Conservation (phyloP, 2,329 filamentous ascomycete species). For the Ophiosphaerella narmari region DNA sequence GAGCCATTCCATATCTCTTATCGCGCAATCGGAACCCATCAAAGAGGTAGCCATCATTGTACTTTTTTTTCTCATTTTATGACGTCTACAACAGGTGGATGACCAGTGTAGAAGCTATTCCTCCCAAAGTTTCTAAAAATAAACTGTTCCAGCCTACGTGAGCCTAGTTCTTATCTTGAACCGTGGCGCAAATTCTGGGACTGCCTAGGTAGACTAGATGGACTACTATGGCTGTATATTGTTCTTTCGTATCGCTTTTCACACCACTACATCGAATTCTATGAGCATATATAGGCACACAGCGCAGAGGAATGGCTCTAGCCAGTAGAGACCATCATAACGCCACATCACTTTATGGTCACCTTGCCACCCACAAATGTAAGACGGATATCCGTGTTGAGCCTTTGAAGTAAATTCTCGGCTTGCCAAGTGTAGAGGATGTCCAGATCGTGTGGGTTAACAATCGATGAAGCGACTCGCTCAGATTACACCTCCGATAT, state of each 20-base stretch:
- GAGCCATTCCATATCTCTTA: too few species aligned
- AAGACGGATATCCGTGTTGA: constrained; percentile 14
- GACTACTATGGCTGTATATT: constrained; percentile 20
- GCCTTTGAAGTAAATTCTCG: constrained; percentile 13
- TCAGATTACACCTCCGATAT: background rate
- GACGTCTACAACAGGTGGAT: too few species aligned
- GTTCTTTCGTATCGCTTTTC: constrained; percentile 10
- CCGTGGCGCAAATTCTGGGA: constrained; percentile 23
- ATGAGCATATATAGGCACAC: constrained; percentile 17
- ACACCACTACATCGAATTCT: constrained; percentile 4
- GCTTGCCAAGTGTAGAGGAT: constrained; percentile 5
- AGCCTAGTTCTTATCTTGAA: background rate
- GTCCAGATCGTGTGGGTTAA: too few species aligned
- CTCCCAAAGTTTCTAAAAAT: too few species aligned
- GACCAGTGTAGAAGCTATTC: too few species aligned
- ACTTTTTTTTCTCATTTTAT: too few species aligned
- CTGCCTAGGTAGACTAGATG: constrained; percentile 14
- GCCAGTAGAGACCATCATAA: constrained; percentile 16
- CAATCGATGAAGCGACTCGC: too few species aligned
- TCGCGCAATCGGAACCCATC: too few species aligned
- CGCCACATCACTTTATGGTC: constrained; percentile 17
- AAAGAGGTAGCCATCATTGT: too few species aligned
- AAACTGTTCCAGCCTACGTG: too few species aligned
- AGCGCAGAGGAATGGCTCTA: constrained; percentile 12
- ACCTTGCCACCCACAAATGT: constrained; percentile 19